phyloP scores from a whole-genome alignment of 129 eudicot species.

The Flaveria trinervia region DNA sequence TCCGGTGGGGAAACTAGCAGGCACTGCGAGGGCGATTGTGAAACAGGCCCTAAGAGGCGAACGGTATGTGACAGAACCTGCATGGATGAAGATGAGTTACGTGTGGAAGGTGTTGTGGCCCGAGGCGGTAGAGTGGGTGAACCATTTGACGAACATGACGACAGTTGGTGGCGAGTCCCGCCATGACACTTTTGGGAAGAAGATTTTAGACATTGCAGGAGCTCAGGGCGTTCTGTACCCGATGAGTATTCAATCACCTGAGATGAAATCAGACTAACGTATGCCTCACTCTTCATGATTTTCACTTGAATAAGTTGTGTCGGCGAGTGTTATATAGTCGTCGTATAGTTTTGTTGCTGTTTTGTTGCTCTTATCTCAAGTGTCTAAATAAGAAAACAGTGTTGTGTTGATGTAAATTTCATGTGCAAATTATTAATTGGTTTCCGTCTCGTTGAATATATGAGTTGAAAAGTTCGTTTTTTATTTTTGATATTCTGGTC shows the following conservation, averaged over 20 bases:
- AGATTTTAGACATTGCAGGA: slow-evolving; percentile 33
- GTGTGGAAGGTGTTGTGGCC: slow-evolving; percentile 61
- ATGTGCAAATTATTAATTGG: not conserved
- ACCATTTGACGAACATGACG: slow-evolving; percentile 36
- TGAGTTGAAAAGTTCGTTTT: too few relatives aligned
- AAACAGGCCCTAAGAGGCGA: slow-evolving; percentile 56
- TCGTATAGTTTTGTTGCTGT: slow-evolving; percentile 5
- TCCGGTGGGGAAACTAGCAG: slow-evolving; percentile 35
- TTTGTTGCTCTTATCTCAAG: not conserved
- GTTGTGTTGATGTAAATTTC: not conserved
- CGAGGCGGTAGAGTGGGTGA: slow-evolving; percentile 56
- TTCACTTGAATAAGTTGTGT: not conserved
- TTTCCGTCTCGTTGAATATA: too few relatives aligned
- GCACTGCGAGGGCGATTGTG: slow-evolving; percentile 58
- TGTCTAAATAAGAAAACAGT: slow-evolving; percentile 20
- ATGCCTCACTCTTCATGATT: not conserved
- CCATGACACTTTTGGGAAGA: slow-evolving; percentile 37
- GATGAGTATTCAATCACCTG: slow-evolving; percentile 22
- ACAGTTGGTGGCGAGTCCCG: slow-evolving; percentile 29
- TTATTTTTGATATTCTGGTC: too few relatives aligned
- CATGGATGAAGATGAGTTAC: slow-evolving; percentile 55
- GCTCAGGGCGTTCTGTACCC: slow-evolving; percentile 37
- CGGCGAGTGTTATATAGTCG: not conserved
- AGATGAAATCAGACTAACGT: slow-evolving; percentile 34
- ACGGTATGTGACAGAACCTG: slow-evolving; percentile 61